These are phyloP conservation scores for Pythium myriotylum DNA, from an alignment of 352 stramenopile genomes.

Conservation along the genomic window DNA sequence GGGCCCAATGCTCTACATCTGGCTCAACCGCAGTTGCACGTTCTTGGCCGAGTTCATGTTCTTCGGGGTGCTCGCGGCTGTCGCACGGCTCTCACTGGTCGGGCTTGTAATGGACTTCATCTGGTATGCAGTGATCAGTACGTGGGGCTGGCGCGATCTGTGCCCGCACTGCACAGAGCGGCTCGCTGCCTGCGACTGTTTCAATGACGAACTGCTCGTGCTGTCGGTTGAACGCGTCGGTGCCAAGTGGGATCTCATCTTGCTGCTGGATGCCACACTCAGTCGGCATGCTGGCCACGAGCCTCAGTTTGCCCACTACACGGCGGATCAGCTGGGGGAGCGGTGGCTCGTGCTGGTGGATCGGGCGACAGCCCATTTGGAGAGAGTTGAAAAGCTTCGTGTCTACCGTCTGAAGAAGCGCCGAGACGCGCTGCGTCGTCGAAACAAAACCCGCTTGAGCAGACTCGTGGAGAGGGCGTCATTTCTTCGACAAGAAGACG, in stretches of 20 bases:
- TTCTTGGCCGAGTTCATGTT: slow-evolving; percentile 73
- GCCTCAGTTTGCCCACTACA: slow-evolving; percentile 60
- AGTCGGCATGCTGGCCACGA: slow-evolving; percentile 43
- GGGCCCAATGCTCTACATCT: slow-evolving; percentile 68
- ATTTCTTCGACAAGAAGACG: not conserved
- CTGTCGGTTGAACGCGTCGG: slow-evolving; percentile 58
- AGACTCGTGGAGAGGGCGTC: slow-evolving; percentile 14
- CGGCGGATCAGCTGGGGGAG: slow-evolving; percentile 52
- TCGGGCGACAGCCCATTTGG: slow-evolving; percentile 52
- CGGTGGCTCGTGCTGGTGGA: slow-evolving; percentile 61
- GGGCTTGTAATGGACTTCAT: slow-evolving; percentile 48
- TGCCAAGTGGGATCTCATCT: slow-evolving; percentile 68
- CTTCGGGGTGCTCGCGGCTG: slow-evolving; percentile 54
- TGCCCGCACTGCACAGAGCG: slow-evolving; percentile 73
- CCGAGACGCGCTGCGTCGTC: slow-evolving; percentile 24
- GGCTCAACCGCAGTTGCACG: slow-evolving; percentile 56
- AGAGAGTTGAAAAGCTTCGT: slow-evolving; percentile 58
- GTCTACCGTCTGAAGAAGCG: slow-evolving; percentile 58
- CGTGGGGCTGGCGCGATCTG: slow-evolving; percentile 59
- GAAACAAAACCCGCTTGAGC: slow-evolving; percentile 4
- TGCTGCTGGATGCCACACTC: slow-evolving; percentile 54
- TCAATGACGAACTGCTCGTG: slow-evolving; percentile 69
- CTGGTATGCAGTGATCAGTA: slow-evolving; percentile 62
- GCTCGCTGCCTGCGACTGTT: slow-evolving; percentile 64
- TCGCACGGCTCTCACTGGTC: slow-evolving; percentile 61